Base-by-base conservation (phyloP, 805 yeast genomes). In the Pichia exigua region DNA sequence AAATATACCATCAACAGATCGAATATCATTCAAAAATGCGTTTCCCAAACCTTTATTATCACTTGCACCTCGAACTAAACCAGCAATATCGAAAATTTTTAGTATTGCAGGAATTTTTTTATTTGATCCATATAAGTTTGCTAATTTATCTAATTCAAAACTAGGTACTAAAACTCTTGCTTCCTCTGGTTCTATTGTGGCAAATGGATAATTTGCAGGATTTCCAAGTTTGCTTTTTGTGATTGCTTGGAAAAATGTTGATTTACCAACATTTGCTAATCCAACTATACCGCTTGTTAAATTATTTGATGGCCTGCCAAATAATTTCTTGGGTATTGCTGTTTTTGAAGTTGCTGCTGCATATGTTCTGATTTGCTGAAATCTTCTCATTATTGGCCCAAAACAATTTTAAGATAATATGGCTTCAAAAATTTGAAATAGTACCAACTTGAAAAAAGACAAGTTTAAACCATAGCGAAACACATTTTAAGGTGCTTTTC, bases 11-110 rank as follows among this genome's bases (percentile, higher is more conserved):
- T 83, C 90, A 27, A 83, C 89, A 15, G 83, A 80, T 45, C 89
- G 67, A 51, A 83, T 84, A 60, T 83, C 83, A 48, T 81, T 75
- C 59, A 83, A 71, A 68, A 83, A 83, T 45, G 84, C 81, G 68
- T 83, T 83, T n/a, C 90, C 90, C 50, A 83, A 70, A 5, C 90
- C 90, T 54, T 81, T 85, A 44, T 88, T 88, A 43, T 70, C 68
- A 21, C 79, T 72, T 12, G 85, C 81, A 57, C 85, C 85, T 57
- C 81, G 71, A 20, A 83, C 82, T 45, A 83, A 72, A 10, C 90
- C 88, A 4, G 88, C 88, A 57, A 83, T 83, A 62, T 83, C 90
- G 55, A 74, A 81, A 15, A 83, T 72, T 40, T 81, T 79, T 52
- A 83, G 68, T 17, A 72, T 69, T 0, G 87, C 75, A 7, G 84